Evolutionary conservation across 202 grass and related monocot genomes (phyloP), one percentile per base, ranked within the genome.

Genomic region (Cymbopogon flexuosus): DNA sequence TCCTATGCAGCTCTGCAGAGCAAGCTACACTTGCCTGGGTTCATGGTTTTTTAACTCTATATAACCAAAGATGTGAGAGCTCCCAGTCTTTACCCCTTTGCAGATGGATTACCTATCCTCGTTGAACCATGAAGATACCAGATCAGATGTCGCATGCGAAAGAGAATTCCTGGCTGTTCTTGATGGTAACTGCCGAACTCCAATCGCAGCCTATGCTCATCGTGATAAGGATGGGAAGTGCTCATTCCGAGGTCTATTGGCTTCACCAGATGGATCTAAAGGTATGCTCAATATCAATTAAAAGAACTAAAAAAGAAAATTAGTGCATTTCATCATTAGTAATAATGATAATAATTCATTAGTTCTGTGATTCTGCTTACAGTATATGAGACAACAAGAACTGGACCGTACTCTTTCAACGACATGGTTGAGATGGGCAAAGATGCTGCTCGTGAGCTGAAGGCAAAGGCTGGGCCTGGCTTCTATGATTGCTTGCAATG

Each of bases 91-190:
- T 69, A 5, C 5, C 27, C 12, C 76, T 89, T 66, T 64, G 79
- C 81, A 95, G 92, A 86, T 78, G 78, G 86, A 90, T 57, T 96
- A 94, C 62, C 64, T 99, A 34, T 85, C 90, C 71, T 90, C 83
- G 4, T 75, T 99, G 77, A 95, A 95, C 84, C 96, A 99, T 73
- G 92, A 95, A 61, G 92, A 96, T 65, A 99, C 96, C 79, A 91
- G 92, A 87, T 88, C 93, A 90, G 90, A 90, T 78, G 92, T 96
- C 87, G 65, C 83, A 30, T 95, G 96, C 76, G 92, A 95, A 83
- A 89, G 92, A 83, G 92, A 90, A 49, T 99, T 95, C 80, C 86
- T 99, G 34, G 47, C 89, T 29, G 91, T 93, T 57, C 82, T 99
- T 42, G 92, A 99, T 69, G 92, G 96, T 77, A 95, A 93, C 70